Evolutionary conservation across 345 rosid species (phyloP).

Genomic region (Triadica sebifera): DNA sequence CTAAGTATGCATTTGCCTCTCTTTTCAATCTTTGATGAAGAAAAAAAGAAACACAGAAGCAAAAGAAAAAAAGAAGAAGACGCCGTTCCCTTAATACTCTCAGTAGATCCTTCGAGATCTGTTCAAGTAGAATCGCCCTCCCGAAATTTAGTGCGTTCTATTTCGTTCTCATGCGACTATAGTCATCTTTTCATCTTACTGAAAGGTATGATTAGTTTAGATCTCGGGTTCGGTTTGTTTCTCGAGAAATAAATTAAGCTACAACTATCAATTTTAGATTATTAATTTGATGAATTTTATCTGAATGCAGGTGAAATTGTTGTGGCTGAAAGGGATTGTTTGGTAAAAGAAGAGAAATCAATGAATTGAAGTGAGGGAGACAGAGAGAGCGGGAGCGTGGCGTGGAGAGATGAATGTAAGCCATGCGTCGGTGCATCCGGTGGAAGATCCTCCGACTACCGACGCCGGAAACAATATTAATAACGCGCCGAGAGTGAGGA

Average conservation of each 20-base stretch:
- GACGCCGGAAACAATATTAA: conserved; percentile 41
- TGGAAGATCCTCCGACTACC: conserved; percentile 58
- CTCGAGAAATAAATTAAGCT: neutral
- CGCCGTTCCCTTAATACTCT: neutral
- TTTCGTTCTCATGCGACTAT: neutral
- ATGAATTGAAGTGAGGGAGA: conserved; percentile 36
- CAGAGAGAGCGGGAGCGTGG: neutral
- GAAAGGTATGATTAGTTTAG: conserved; percentile 6
- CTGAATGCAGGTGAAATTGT: neutral
- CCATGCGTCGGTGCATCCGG: conserved; percentile 76
- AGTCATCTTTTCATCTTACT: neutral
- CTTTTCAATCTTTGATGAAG: neutral
- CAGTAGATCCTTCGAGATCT: conserved; percentile 4
- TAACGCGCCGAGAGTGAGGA: conserved; percentile 48
- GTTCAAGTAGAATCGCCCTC: neutral
- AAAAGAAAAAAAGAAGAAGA: neutral
- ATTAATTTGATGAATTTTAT: neutral
- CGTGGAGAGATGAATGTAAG: conserved; percentile 75
- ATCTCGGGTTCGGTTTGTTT: conserved; percentile 11
- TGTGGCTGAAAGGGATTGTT: neutral
- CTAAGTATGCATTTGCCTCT: neutral
- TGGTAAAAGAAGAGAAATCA: neutral
- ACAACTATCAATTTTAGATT: neutral
- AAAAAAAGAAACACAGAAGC: neutral
- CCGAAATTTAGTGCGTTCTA: neutral